Base-by-base conservation (phyloP, 805 yeast genomes). In the Candida broadrunensis region DNA sequence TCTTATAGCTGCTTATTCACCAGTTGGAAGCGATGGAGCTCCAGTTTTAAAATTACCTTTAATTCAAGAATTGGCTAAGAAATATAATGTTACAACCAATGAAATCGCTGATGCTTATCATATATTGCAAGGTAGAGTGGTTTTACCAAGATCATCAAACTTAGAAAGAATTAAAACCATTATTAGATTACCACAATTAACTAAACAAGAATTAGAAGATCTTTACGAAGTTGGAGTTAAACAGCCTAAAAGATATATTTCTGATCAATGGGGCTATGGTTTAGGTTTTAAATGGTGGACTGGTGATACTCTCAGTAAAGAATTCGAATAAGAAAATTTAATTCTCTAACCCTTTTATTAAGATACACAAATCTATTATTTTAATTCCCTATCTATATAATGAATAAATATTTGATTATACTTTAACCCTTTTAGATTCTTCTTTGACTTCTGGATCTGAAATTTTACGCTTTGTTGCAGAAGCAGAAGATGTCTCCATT, bases 101-200 rank as follows among this genome's bases (percentile, higher is more conserved):
- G 84, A 78, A 48, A 71, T 88, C 9, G 66, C 79, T 14, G 69
- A 75, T 35, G 82, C 86, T 17, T 86, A 84, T 61, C 54, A 82
- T 52, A 73, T 83, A 18, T 66, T 75, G 45, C 70, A 78, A 31
- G 89, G 86, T 2, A 71, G 84, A 41, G 68, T 72, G 8, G 80
- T 75, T 2, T 61, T 86, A 35, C 88, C 93, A 34, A 78, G 90
- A 64, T 82, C 95, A 0, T 70, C 80, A 13, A 86, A 84, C 38
- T 67, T 76, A n/a, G 73, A 72, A 18, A 78, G 95, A 57, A 75
- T 87, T 38, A 66, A 60, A 44, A 50, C 52, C 11, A 70, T 63
- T n/a, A 55, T 60, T 15, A 44, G 55, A 32, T 50, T 58, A 26
- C 72, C 76, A 4, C 53, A 57, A 2, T 49, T 75, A 31, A 54